phyloP scores from a whole-genome alignment of 495 filamentous ascomycete genomes.

The Venustampulla echinocandica region DNA sequence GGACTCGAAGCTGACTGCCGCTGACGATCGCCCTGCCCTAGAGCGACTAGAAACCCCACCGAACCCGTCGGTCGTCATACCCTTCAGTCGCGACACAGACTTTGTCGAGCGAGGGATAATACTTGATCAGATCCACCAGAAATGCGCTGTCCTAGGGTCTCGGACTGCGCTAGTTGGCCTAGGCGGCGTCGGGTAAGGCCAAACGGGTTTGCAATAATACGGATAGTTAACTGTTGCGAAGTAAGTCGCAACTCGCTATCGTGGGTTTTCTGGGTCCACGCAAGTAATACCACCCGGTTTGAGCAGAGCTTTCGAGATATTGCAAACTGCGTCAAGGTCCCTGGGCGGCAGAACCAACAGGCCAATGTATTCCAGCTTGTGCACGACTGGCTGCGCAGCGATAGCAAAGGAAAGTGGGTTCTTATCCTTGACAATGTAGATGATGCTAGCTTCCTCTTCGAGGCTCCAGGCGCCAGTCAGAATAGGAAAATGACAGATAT shows the following conservation, averaged over 20 bases:
- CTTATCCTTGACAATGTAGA: conserved; percentile 39
- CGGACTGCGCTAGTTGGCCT: conserved; percentile 23
- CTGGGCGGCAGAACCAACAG: conserved; percentile 29
- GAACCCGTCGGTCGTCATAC: conserved; percentile 20
- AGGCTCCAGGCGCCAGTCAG: conserved; percentile 15
- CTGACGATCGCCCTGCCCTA: conserved; percentile 14
- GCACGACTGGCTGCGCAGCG: conserved; percentile 29
- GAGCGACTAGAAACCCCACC: conserved; percentile 23
- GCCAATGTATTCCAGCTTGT: conserved; percentile 34
- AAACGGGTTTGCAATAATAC: conserved; percentile 1
- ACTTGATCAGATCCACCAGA: conserved; percentile 25
- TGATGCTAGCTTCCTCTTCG: conserved; percentile 23
- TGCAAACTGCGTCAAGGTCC: conserved; percentile 29
- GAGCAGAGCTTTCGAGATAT: conserved; percentile 33
- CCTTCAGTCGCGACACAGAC: conserved; percentile 30
- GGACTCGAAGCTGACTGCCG: conserved; percentile 19
- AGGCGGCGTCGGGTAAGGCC: conserved; percentile 21
- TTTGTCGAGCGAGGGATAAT: conserved; percentile 26
- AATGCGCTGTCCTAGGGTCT: conserved; percentile 21
- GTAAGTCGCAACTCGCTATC: conserved; percentile 26
- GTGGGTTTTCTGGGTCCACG: conserved; percentile 45
- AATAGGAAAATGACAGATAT: conserved; percentile 14
- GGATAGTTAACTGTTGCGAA: conserved; percentile 13
- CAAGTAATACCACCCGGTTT: conserved; percentile 31
- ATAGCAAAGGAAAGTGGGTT: conserved; percentile 30